Conservation (phyloP, 1,284 basidiomycete species). For the Wolfiporia cocos region DNA sequence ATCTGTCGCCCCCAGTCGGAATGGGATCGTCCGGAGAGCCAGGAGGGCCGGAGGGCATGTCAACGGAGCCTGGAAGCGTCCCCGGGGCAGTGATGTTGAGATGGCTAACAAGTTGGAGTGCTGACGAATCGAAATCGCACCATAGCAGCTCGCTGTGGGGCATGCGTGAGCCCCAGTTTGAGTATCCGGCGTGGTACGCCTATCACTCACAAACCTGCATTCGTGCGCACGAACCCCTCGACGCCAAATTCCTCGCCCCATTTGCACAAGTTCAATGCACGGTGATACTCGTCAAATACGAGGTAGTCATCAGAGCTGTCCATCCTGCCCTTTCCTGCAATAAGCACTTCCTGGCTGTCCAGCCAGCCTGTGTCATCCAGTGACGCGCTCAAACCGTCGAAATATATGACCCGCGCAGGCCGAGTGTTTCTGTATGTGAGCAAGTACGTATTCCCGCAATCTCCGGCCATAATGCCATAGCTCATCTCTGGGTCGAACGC, state of each 20-base stretch:
- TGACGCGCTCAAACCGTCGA: slow-evolving; percentile 8
- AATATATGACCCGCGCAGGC: slow-evolving; percentile 4
- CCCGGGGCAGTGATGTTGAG: slow-evolving; percentile 9
- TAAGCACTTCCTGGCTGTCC: slow-evolving; percentile 6
- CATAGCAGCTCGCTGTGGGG: slow-evolving; percentile 7
- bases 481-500: slow-evolving; percentile 11
- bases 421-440: slow-evolving; percentile 6
- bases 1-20: not conserved
- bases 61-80: not conserved
- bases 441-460: slow-evolving; percentile 6
- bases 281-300: not conserved
- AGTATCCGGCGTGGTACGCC: too few relatives aligned
- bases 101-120: slow-evolving; percentile 8
- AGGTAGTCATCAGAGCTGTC: not conserved
- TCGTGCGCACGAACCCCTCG: slow-evolving; percentile 8
- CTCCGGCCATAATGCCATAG: slow-evolving; percentile 9
- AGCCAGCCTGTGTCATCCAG: slow-evolving; percentile 5
- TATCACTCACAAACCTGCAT: slow-evolving; percentile 7
- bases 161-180: not conserved
- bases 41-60: not conserved
- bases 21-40: not conserved
- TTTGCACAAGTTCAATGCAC: not conserved
- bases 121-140: slow-evolving; percentile 7
- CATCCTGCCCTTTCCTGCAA: slow-evolving; percentile 4
- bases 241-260: slow-evolving; percentile 1